phyloP scores from a whole-genome alignment of 2,329 filamentous ascomycete species.

The Pseudogymnoascus sp. region DNA sequence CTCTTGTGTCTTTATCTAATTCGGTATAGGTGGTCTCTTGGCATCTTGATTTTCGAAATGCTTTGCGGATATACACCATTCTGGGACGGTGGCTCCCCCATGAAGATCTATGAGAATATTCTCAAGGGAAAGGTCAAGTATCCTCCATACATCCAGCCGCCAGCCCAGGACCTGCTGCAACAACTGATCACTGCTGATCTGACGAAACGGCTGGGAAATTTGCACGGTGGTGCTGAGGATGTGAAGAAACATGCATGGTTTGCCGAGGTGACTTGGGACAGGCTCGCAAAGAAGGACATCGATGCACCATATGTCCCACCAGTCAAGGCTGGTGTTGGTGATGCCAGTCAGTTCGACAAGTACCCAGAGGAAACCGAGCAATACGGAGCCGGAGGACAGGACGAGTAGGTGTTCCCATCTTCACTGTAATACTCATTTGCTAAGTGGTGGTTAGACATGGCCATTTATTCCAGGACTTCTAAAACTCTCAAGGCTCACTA shows the following conservation, averaged over 20 bases:
- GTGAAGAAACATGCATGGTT: slow-evolving; percentile 98
- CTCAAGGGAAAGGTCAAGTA: slow-evolving; percentile 94
- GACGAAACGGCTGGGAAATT: slow-evolving; percentile 88
- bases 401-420: slow-evolving; percentile 62
- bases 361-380: slow-evolving; percentile 95
- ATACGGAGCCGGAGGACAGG: slow-evolving; percentile 70
- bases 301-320: slow-evolving; percentile 96
- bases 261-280: slow-evolving; percentile 94
- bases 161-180: slow-evolving; percentile 86
- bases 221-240: slow-evolving; percentile 82
- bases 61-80: slow-evolving; percentile 97
- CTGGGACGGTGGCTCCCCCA: slow-evolving; percentile 94
- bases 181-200: slow-evolving; percentile 90
- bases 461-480: slow-evolving; percentile 10
- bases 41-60: slow-evolving; percentile 99
- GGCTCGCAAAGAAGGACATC: slow-evolving; percentile 89
- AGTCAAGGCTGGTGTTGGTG: slow-evolving; percentile 84
- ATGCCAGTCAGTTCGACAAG: slow-evolving; percentile 95
- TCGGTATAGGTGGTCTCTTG: slow-evolving; percentile 79
- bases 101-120: slow-evolving; percentile 99
- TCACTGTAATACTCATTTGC: not conserved
- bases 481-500: not conserved
- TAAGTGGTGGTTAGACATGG: not conserved
- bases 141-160: slow-evolving; percentile 86
- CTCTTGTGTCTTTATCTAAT: not conserved